These are phyloP conservation scores for Pythium brachiatum DNA, from an alignment of 352 stramenopile genomes.

Conservation along the genomic window DNA sequence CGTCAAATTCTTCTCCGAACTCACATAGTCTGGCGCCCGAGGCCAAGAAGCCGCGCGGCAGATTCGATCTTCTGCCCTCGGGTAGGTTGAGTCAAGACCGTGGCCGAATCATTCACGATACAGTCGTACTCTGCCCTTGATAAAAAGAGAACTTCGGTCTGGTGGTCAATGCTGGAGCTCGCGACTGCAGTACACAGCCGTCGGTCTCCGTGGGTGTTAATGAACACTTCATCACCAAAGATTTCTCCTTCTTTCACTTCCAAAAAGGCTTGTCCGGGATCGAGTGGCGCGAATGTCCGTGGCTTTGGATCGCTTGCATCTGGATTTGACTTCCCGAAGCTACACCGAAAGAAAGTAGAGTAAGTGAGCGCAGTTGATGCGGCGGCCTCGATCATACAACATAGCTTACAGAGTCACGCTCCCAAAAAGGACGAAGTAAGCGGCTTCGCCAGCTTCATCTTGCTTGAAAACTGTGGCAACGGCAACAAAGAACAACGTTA, in stretches of 20 bases:
- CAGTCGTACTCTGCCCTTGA: conserved; percentile 17
- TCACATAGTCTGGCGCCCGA: conserved; percentile 17
- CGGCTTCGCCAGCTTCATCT: conserved; percentile 26
- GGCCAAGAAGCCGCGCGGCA: conserved; percentile 9
- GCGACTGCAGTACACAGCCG: conserved; percentile 29
- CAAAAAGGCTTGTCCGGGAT: conserved; percentile 18
- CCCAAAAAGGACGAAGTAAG: conserved; percentile 36
- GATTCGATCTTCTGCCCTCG: conserved; percentile 3
- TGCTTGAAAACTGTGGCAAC: conserved; percentile 31
- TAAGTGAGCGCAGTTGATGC: no score
- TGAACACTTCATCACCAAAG: conserved; percentile 43
- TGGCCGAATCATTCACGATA: neutral
- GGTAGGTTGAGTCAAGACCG: neutral
- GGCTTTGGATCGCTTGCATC: conserved; percentile 7
- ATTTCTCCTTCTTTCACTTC: conserved; percentile 37
- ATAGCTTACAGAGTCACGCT: conserved; percentile 33
- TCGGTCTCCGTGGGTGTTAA: conserved; percentile 13
- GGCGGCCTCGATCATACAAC: neutral
- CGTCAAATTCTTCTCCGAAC: neutral
- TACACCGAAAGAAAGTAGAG: neutral
- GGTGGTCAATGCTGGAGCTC: neutral
- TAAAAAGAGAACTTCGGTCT: conserved; percentile 23
- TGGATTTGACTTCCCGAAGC: neutral
- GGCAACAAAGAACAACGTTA: neutral
- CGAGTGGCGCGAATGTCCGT: neutral